Evolutionary conservation across 257 asterid genomes (phyloP).

Genomic region (Solanum virginianum): DNA sequence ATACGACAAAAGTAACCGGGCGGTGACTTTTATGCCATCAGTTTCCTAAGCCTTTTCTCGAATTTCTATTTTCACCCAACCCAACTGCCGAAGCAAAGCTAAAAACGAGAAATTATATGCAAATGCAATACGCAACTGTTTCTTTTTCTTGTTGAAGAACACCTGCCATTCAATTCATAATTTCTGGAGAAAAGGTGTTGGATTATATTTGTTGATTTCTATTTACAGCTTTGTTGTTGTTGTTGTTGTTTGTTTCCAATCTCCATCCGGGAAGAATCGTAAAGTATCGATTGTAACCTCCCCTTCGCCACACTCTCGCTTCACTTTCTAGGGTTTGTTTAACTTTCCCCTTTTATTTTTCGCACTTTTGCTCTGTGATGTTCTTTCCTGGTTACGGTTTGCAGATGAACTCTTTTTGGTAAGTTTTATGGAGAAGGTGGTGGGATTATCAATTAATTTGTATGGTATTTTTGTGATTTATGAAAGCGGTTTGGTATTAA

Average conservation of each 20-base stretch:
- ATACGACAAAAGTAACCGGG: fast-evolving
- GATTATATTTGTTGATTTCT: neutral
- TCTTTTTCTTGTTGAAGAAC: neutral
- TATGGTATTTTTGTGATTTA: neutral
- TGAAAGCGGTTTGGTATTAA: neutral
- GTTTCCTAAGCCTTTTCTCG: neutral
- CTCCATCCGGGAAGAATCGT: neutral
- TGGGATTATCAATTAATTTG: neutral
- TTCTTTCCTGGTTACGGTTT: neutral
- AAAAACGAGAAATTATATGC: neutral
- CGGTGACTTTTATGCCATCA: neutral
- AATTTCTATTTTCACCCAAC: neutral
- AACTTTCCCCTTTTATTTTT: neutral
- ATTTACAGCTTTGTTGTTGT: neutral
- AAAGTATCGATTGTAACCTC: neutral
- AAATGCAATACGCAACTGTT: neutral
- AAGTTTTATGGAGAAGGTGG: neutral
- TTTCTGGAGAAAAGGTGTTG: neutral
- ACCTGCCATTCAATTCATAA: neutral
- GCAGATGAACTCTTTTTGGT: neutral
- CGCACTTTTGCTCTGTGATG: neutral
- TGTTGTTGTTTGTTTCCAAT: neutral
- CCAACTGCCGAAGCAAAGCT: neutral
- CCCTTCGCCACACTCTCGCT: neutral
- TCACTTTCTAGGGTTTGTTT: neutral